Evolutionary conservation across 495 filamentous ascomycete genomes (phyloP).

Genomic region (Penicillium canariense): DNA sequence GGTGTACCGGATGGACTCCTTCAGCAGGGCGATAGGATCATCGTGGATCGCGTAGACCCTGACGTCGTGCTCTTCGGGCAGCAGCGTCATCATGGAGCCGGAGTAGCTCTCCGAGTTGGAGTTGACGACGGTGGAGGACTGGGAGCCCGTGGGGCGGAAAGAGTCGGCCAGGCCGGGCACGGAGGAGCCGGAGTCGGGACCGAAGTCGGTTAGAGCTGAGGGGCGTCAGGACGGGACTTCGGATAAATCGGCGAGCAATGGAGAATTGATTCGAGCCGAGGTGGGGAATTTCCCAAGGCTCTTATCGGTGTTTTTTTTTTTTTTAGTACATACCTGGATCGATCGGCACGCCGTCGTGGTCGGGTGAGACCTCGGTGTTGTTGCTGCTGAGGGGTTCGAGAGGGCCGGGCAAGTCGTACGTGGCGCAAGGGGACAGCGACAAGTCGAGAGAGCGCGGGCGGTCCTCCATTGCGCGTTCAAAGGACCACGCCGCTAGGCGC

Average conservation of each 20-base stretch:
- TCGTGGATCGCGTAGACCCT: constrained; percentile 21
- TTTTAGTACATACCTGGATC: constrained; percentile 36
- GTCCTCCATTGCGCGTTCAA: constrained; percentile 38
- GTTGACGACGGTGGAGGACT: constrained; percentile 42
- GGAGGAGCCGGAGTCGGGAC: constrained; percentile 19
- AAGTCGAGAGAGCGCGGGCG: constrained; percentile 37
- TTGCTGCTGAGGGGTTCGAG: constrained; percentile 3
- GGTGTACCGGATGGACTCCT: constrained; percentile 37
- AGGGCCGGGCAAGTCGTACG: constrained; percentile 23
- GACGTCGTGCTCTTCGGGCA: constrained; percentile 22
- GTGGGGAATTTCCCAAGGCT: background rate
- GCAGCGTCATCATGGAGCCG: constrained; percentile 42
- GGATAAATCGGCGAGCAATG: background rate
- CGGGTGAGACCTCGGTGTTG: constrained; percentile 16
- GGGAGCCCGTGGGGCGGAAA: constrained; percentile 31
- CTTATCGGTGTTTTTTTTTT: background rate
- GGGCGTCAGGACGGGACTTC: constrained; percentile 4
- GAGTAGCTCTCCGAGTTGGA: constrained; percentile 38
- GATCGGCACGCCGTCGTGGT: constrained; percentile 26
- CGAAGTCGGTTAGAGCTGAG: constrained; percentile 21
- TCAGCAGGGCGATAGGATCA: constrained; percentile 34
- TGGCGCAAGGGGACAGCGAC: constrained; percentile 40
- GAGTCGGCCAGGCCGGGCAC: constrained; percentile 5
- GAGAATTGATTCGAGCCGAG: background rate
- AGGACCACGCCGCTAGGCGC: constrained; percentile 49